Base-by-base conservation (phyloP, 148 eudicot species). In the Chenopodium suecicum region DNA sequence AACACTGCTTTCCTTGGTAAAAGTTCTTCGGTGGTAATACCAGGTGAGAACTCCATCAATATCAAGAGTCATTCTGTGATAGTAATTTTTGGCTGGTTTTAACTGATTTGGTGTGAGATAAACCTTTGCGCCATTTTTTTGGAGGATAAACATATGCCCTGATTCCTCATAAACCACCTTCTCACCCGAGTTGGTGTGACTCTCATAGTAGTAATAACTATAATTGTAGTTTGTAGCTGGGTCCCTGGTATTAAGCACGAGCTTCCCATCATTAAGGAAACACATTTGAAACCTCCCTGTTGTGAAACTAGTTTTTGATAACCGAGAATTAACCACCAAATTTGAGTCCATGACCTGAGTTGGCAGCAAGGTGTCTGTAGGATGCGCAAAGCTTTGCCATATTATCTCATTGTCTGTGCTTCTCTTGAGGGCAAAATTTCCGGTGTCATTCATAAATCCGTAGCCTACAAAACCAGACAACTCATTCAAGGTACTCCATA, bases 331-430 rank as follows among this genome's bases (percentile, higher is more conserved):
- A 10, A 88, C 32, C 34, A 22, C 50, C 76, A 64, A 91, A 34
- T 27, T n/a, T 72, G 44, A 41, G 44, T 41, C 7, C 44, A 41
- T 41, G 44, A 41, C 44, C 44, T 91, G 93, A 19, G 85, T 67
- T 19, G 93, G 93, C 77, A 90, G 84, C 78, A 89, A 69, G 52
- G 91, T 90, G 68, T 89, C 91, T 29, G 88, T 86, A 1, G 91
- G 90, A 75, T 83, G 2, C 1, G 67, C 60, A 81, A 88, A 91
- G 82, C 87, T 90, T 47, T 90, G 85, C 92, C 92, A 90, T 41
- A 41, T 41, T 41, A 3, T 78, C 16, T 9, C 34, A n/a, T 9
- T 5, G 29, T 71, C 81, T 19, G 63, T 37, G 66, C 65, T 54
- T 11, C 82, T 31, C 7, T 20, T 56, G 3, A 90, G 86, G 50